Conservation (phyloP, 176 grass and related monocot genomes). For the Lolium perenne region DNA sequence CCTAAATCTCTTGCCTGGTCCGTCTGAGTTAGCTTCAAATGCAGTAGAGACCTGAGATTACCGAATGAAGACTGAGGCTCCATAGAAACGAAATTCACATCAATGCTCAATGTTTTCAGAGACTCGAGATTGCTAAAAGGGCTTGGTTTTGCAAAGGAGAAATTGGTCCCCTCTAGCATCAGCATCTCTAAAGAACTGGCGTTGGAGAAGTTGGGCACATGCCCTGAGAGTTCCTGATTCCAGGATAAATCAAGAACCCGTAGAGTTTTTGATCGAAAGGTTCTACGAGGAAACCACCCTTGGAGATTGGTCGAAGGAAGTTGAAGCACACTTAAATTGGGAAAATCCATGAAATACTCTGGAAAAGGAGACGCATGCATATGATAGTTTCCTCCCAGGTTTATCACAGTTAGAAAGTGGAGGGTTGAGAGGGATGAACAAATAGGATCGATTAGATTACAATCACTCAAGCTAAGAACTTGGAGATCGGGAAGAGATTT, state of each 20-base stretch:
- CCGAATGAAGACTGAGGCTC: neutral
- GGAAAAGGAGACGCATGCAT: too few species aligned
- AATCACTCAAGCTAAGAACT: conserved; percentile 31
- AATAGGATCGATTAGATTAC: conserved; percentile 16
- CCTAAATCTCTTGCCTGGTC: neutral
- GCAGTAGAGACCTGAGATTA: neutral
- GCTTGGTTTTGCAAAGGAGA: too few species aligned
- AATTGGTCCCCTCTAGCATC: too few species aligned
- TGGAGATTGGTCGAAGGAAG: too few species aligned
- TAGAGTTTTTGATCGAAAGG: too few species aligned
- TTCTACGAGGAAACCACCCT: too few species aligned
- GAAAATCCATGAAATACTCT: too few species aligned
- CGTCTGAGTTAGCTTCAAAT: neutral
- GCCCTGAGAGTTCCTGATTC: too few species aligned
- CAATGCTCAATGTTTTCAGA: neutral
- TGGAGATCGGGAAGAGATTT: conserved; percentile 29
- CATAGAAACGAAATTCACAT: neutral
- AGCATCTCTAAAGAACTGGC: too few species aligned
- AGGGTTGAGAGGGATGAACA: conserved; percentile 14
- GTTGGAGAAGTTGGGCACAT: too few species aligned
- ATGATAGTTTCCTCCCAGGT: too few species aligned
- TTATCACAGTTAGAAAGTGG: neutral
- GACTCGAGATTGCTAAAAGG: neutral
- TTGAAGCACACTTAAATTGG: neutral
- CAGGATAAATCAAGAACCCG: too few species aligned